phyloP scores from a whole-genome alignment of 805 yeast genomes.

The Zygosaccharomyces rouxii region DNA sequence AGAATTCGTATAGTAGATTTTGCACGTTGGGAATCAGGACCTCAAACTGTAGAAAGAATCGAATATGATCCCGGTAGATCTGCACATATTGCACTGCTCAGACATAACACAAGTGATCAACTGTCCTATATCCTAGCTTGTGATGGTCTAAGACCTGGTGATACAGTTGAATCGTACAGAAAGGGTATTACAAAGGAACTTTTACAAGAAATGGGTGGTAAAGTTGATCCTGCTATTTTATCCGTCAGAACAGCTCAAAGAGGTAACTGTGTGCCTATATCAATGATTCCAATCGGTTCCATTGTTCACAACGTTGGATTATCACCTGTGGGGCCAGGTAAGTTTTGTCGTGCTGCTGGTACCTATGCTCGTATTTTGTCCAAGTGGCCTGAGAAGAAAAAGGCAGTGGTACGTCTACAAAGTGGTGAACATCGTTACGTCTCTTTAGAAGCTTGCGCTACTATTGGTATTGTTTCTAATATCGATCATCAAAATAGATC shows the following conservation, averaged over 20 bases:
- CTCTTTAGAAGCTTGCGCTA: slow-evolving; percentile 81
- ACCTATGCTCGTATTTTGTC: slow-evolving; percentile 84
- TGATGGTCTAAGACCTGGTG: slow-evolving; percentile 91
- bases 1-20: slow-evolving; percentile 82
- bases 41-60: slow-evolving; percentile 75
- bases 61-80: slow-evolving; percentile 96
- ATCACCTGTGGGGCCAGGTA: slow-evolving; percentile 70
- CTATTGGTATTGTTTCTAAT: slow-evolving; percentile 89
- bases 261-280: slow-evolving; percentile 91
- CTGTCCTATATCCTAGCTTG: slow-evolving; percentile 83
- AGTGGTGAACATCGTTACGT: slow-evolving; percentile 94
- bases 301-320: slow-evolving; percentile 84
- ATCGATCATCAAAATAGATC: slow-evolving; percentile 84
- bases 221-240: slow-evolving; percentile 84
- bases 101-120: slow-evolving; percentile 56
- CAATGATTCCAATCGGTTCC: slow-evolving; percentile 93
- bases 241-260: slow-evolving; percentile 82
- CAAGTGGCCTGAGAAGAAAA: slow-evolving; percentile 63
- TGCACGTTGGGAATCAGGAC: slow-evolving; percentile 60
- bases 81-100: slow-evolving; percentile 83
- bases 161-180: slow-evolving; percentile 82
- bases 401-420: slow-evolving; percentile 76
- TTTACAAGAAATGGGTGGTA: slow-evolving; percentile 82
- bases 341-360: slow-evolving; percentile 92
- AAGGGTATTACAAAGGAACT: slow-evolving; percentile 77